Percentiles rank a stretch among this genome's conserved stretches.
Evolutionary conservation across 2,329 filamentous ascomycete species (phyloP).

Genomic region (Talaromyces sp.): DNA sequence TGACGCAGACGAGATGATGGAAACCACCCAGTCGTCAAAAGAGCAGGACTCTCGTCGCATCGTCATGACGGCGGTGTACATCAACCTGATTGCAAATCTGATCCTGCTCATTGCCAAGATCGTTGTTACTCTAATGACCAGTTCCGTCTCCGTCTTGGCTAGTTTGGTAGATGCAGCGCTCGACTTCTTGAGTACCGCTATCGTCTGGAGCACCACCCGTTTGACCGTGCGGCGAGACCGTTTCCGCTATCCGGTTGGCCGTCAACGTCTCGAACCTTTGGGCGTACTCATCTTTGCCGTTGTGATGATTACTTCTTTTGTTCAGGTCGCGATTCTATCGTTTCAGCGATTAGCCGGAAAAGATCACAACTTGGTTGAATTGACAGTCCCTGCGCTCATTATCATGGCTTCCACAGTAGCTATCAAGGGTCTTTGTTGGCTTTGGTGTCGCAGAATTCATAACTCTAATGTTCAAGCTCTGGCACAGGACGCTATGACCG

Average conservation of each 20-base stretch:
- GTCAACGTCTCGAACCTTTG: conserved; percentile 61
- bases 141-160: conserved; percentile 61
- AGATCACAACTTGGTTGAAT: conserved; percentile 63
- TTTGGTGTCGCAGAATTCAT: conserved; percentile 81
- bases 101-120: conserved; percentile 73
- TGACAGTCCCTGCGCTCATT: conserved; percentile 66
- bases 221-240: conserved; percentile 58
- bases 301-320: conserved; percentile 63
- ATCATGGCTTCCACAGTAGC: conserved; percentile 81
- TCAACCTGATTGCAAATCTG: conserved; percentile 76
- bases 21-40: conserved; percentile 27
- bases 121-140: conserved; percentile 70
- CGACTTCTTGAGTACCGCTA: conserved; percentile 61
- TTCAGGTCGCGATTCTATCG: conserved; percentile 60
- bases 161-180: conserved; percentile 65
- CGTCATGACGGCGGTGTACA: conserved; percentile 81
- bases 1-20: conserved; percentile 57
- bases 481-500: conserved; percentile 64
- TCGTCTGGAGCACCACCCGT: conserved; percentile 59
- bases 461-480: conserved; percentile 84
- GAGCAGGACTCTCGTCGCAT: conserved; percentile 58
- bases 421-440: conserved; percentile 77
- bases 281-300: conserved; percentile 64
- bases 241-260: conserved; percentile 61
- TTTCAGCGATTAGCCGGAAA: conserved; percentile 56